These are phyloP conservation scores for Sporothrix protearum DNA, from an alignment of 2,329 filamentous ascomycete genomes.

Conservation along the genomic window DNA sequence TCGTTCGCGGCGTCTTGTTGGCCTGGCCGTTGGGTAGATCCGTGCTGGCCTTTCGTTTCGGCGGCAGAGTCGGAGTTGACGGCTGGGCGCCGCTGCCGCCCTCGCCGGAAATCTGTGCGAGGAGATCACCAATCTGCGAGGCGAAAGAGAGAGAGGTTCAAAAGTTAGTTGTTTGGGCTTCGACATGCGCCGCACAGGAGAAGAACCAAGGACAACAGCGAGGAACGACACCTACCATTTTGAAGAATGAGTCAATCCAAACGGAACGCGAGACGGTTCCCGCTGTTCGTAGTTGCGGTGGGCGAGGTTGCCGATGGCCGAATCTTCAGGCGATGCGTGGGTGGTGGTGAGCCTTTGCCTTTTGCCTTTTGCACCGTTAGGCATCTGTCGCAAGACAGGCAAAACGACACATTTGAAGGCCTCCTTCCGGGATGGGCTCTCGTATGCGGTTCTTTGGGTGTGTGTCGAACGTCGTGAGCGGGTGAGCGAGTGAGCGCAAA, in stretches of 20 bases:
- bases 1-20: constrained; percentile 44
- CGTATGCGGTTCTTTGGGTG: not conserved
- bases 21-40: constrained; percentile 39
- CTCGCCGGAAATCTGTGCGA: constrained; percentile 59
- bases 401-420: constrained; percentile 22
- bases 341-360: not conserved
- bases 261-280: not conserved
- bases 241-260: not conserved
- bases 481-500: not conserved
- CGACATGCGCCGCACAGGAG: not conserved
- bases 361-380: constrained; percentile 17
- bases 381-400: constrained; percentile 20
- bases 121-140: constrained; percentile 52
- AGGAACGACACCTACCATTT: constrained; percentile 18
- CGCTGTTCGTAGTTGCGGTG: not conserved
- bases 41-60: constrained; percentile 58
- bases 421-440: not conserved
- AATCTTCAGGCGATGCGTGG: not conserved
- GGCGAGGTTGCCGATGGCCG: not conserved
- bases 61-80: constrained; percentile 36
- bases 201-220: constrained; percentile 4
- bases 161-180: not conserved
- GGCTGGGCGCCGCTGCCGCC: constrained; percentile 44
- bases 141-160: not conserved
- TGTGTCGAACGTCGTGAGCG: not conserved